Evolutionary conservation across 352 stramenopile genomes (phyloP), one percentile per base, ranked within the genome.

Genomic region (Phytophthora crassamura): DNA sequence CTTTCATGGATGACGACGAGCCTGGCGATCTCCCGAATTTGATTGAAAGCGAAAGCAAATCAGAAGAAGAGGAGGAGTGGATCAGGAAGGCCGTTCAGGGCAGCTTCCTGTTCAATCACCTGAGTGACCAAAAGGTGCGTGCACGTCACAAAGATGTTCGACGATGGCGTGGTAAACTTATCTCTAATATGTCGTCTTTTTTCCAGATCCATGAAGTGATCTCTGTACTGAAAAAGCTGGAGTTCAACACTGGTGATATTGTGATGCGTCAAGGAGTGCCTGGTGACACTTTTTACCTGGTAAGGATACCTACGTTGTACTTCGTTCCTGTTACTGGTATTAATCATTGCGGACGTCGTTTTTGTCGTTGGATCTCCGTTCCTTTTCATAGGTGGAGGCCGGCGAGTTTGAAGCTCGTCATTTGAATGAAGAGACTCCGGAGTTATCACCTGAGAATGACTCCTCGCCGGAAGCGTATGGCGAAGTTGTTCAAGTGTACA

Each of bases 261-360:
- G 88, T 98, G 41, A 98, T 98, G 70, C 83, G 77, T 33, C 93
- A 98, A 80, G 92, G 94, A 35, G 84, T 98, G 30, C 77, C 95
- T 36, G 95, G 95, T 2, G 89, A 98, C 61, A 96, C 88, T 11
- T 98, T 98, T 52, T 98, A 98, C 67, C 67, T 98, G 61, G 91
- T 98, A 76, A 34, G 64, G 43, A 48, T 38, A 9, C 11, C 16
- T 11, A 15, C 11, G 20, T 1, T 15, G 10, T 12, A 14, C 8
- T 35, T 1, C 20, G 42, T 40, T n/a, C 15, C 5, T 10, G 9
- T 5, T n/a, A 43, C 9, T 33, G 25, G 25, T 6, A 30, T 35
- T 45, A 50, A 61, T 7, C 7, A 12, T 39, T 22, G 14, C 20
- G 5, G 12, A 22, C 3, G 40, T 58, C 15, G 55, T 52, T 52